Conservation (phyloP, 225 moss, liverwort and hornwort genomes). For the Asterella californica region DNA sequence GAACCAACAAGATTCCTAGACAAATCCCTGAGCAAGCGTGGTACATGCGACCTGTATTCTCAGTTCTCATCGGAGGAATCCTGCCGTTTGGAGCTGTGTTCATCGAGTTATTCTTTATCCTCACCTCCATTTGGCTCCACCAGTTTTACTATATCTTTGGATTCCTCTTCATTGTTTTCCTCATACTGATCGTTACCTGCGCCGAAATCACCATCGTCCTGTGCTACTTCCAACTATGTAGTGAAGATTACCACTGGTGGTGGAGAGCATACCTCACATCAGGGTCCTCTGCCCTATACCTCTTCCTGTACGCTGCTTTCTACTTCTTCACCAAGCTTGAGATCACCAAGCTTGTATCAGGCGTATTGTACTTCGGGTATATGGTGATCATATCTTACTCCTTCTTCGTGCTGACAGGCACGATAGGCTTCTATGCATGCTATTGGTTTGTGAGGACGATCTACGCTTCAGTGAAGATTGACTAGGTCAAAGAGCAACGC, state of each 20-base stretch:
- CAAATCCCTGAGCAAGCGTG: constrained; percentile 87
- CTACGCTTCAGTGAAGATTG: constrained; percentile 89
- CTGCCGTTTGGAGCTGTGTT: constrained; percentile 86
- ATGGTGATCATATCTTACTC: constrained; percentile 97
- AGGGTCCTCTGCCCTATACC: constrained; percentile 76
- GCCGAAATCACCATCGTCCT: constrained; percentile 96
- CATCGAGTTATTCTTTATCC: constrained; percentile 83
- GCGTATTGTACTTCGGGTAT: constrained; percentile 82
- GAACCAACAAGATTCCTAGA: constrained; percentile 95
- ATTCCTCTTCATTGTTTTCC: constrained; percentile 79
- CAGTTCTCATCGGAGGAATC: constrained; percentile 75
- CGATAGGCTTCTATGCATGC: constrained; percentile 90
- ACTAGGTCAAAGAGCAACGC: constrained; percentile 34
- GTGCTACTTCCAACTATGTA: constrained; percentile 95
- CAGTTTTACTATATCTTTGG: constrained; percentile 92
- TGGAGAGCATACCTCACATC: constrained; percentile 87
- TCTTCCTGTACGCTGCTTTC: constrained; percentile 81
- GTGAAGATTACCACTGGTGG: constrained; percentile 95
- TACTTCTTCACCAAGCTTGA: constrained; percentile 87
- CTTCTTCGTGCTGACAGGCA: constrained; percentile 87
- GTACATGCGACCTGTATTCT: constrained; percentile 83
- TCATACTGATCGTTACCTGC: constrained; percentile 86
- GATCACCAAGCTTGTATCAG: constrained; percentile 79
- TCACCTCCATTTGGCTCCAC: constrained; percentile 87
- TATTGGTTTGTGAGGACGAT: constrained; percentile 95